Conservation (phyloP, 2,329 filamentous ascomycete species). For the Xylariaceae sp. region DNA sequence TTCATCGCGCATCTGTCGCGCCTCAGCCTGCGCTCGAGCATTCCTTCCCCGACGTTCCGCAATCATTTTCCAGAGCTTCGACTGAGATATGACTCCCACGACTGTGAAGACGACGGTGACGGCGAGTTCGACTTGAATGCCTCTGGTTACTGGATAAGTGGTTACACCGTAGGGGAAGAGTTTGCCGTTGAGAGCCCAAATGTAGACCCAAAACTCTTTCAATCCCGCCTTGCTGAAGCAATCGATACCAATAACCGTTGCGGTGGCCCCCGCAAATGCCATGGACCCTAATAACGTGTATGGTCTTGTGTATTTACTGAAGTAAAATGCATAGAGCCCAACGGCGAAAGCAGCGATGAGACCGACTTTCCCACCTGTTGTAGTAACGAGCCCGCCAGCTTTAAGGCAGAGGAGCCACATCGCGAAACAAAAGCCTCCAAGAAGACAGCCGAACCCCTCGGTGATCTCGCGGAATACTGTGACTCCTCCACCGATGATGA, state of each 20-base stretch:
- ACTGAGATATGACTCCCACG: conserved; percentile 76
- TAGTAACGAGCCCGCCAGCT: conserved; percentile 67
- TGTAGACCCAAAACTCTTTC: conserved; percentile 94
- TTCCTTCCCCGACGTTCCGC: conserved; percentile 56
- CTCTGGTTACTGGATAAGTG: conserved; percentile 81
- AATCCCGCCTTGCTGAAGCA: conserved; percentile 85
- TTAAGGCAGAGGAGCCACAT: conserved; percentile 88
- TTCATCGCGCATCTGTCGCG: conserved; percentile 43
- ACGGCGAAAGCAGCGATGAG: conserved; percentile 73
- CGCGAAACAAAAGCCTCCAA: conserved; percentile 78
- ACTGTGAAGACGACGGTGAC: conserved; percentile 70
- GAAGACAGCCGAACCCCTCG: conserved; percentile 74
- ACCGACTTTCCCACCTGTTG: conserved; percentile 59
- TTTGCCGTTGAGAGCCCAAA: conserved; percentile 77
- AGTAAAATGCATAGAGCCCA: conserved; percentile 68
- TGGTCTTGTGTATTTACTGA: conserved; percentile 71
- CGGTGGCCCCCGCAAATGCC: conserved; percentile 77
- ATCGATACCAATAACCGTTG: conserved; percentile 78
- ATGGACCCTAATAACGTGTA: conserved; percentile 75
- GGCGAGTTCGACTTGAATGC: conserved; percentile 81
- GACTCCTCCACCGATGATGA: conserved; percentile 68
- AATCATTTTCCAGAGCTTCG: conserved; percentile 81
- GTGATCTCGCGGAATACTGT: conserved; percentile 81
- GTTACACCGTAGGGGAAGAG: conserved; percentile 73
- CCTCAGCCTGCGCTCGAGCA: conserved; percentile 47